Percentiles rank a stretch among this genome's conserved stretches.
Evolutionary conservation across 2,329 filamentous ascomycete genomes (phyloP).

Genomic region (Mycosphaerella sp.): DNA sequence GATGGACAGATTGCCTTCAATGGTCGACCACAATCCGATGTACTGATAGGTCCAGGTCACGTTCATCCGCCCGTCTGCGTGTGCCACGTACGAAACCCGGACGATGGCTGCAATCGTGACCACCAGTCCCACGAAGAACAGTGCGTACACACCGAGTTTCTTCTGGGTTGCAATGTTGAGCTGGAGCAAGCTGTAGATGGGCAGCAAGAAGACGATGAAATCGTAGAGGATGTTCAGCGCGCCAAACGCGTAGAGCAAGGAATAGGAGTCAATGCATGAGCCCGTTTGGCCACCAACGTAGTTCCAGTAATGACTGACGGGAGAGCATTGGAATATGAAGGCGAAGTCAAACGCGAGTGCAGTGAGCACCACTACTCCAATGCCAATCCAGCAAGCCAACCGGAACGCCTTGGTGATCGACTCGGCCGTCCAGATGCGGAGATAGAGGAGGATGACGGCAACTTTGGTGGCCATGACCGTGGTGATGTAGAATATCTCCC

Average conservation of each 20-base stretch:
- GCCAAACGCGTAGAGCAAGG: slow-evolving; percentile 17
- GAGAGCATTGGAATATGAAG: slow-evolving; percentile 19
- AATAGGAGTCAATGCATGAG: slow-evolving; percentile 12
- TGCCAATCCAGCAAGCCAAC: slow-evolving; percentile 16
- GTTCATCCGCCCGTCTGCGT: slow-evolving; percentile 9
- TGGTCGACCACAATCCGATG: slow-evolving; percentile 19
- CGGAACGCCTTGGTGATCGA: slow-evolving; percentile 16
- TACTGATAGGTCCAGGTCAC: slow-evolving; percentile 20
- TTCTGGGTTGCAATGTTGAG: slow-evolving; percentile 18
- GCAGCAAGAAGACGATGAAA: slow-evolving; percentile 18
- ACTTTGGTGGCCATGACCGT: slow-evolving; percentile 19
- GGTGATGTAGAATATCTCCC: slow-evolving; percentile 18
- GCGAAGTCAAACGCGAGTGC: slow-evolving; percentile 20
- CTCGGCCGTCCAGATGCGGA: slow-evolving; percentile 20
- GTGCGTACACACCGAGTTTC: slow-evolving; percentile 16
- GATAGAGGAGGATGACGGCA: slow-evolving; percentile 17
- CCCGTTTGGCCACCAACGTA: slow-evolving; percentile 10
- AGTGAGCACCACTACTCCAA: slow-evolving; percentile 12
- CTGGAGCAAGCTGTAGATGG: slow-evolving; percentile 18
- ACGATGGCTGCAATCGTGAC: slow-evolving; percentile 18
- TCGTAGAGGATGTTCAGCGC: slow-evolving; percentile 19
- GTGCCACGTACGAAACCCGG: slow-evolving; percentile 15
- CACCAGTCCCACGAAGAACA: slow-evolving; percentile 16
- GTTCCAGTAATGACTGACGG: slow-evolving; percentile 16
- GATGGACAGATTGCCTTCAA: slow-evolving; percentile 20